Evolutionary conservation across 2,329 filamentous ascomycete genomes (phyloP), one percentile per base, ranked within the genome.

Genomic region (Huntiella bhutanensis): DNA sequence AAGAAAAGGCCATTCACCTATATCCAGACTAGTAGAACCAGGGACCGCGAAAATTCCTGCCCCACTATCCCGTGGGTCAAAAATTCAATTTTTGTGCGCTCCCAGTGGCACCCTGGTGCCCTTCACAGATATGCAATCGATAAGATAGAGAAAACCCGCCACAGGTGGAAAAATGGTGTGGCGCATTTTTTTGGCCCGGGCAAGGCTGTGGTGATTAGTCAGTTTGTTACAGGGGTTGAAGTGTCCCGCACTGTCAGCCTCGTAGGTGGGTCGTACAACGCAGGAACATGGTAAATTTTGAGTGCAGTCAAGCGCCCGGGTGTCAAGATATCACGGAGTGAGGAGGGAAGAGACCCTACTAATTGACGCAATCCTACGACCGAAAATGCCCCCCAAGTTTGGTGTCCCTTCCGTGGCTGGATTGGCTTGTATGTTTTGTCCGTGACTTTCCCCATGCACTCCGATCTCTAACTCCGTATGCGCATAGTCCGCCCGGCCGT

Each of bases 321-420:
- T 43, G n/a, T 34, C 35, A 34, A 33, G 17, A 36, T 44, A 46
- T 51, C 28, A 41, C 33, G 39, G 15, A 33, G 34, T 43, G 8
- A 43, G 35, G 34, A 40, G 46, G 12, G 37, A 48, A 39, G 45
- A 34, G 22, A 41, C 33, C 15, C 37, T 32, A 22, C 10, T 42
- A 41, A 28, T 13, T 17, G 15, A 33, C 28, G 13, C 19, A 34
- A 15, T 36, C 39, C 19, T 32, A 17, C 38, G 39, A 46, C 19
- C 36, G 63, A 66, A 54, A 54, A 84, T 84, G 80, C 72, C 78
- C 57, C 78, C 75, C 49, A 76, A 76, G 67, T 64, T 82, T 54
- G 60, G 68, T 56, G 67, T 75, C 49, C 69, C 72, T 60, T 70
- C 74, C 60, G 63, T 80, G 45, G 70, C 70, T 59, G 67, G 65